Evolutionary conservation across 257 asterid genomes (phyloP).

Genomic region (Gynochthodes officinalis): DNA sequence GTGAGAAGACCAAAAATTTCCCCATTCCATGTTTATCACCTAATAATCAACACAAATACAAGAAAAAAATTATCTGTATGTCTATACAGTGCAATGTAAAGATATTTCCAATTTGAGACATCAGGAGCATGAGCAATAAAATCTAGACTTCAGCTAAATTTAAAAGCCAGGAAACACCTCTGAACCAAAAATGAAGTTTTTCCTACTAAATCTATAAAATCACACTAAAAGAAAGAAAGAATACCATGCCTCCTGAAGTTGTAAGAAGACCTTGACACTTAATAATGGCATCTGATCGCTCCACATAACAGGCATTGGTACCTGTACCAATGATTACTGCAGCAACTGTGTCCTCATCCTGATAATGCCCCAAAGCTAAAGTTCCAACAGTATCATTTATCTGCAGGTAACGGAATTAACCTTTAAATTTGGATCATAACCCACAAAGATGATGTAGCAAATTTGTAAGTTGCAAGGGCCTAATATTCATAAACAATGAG

Average conservation of each 20-base stretch:
- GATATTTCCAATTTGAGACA: not conserved
- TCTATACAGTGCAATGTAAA: not conserved
- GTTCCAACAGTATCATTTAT: constrained; percentile 86
- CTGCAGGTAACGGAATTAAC: constrained; percentile 34
- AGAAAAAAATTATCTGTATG: not conserved
- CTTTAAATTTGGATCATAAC: not conserved
- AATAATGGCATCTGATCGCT: constrained; percentile 77
- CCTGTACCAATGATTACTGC: constrained; percentile 89
- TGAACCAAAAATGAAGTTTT: not conserved
- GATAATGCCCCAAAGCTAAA: constrained; percentile 72
- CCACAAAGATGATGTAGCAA: not conserved
- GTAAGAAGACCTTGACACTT: constrained; percentile 80
- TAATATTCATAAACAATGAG: not conserved
- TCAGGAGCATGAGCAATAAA: not conserved
- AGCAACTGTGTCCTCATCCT: constrained; percentile 79
- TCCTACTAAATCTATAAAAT: not conserved
- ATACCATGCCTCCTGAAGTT: constrained; percentile 73
- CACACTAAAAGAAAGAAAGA: not conserved
- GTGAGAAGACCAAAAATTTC: constrained; percentile 91
- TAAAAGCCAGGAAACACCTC: not conserved
- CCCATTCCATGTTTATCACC: constrained; percentile 98
- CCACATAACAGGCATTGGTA: constrained; percentile 93
- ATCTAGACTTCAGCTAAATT: not conserved
- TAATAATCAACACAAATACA: constrained; percentile 20
- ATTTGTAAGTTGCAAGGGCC: not conserved